phyloP scores from a whole-genome alignment of 2,329 filamentous ascomycete genomes.

The Pseudogymnoascus sp. region DNA sequence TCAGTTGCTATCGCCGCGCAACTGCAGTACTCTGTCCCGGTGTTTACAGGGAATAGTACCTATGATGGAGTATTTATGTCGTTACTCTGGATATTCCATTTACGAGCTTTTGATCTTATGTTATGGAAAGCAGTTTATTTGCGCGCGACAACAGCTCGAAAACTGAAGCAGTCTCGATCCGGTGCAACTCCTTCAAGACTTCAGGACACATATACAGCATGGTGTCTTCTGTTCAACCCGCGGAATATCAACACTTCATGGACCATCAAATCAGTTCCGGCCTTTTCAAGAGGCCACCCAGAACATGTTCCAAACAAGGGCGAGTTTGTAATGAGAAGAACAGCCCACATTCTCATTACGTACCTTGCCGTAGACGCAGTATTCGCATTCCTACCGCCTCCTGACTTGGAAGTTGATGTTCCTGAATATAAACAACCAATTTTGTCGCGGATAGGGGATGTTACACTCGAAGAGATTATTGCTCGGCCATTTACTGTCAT shows the following conservation, averaged over 20 bases:
- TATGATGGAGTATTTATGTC: conserved; percentile 2
- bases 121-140: background rate
- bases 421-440: background rate
- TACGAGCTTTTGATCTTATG: background rate
- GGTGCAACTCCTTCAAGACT: background rate
- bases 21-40: background rate
- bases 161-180: background rate
- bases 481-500: background rate
- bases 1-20: background rate
- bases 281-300: background rate
- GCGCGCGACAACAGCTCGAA: background rate
- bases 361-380: background rate
- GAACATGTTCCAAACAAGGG: background rate
- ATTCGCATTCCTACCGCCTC: background rate
- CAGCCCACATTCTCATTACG: background rate
- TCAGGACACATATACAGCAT: background rate
- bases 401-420: background rate
- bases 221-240: background rate
- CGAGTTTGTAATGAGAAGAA: background rate
- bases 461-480: background rate
- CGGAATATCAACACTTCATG: background rate
- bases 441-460: background rate
- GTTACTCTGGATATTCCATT: background rate
- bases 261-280: background rate
- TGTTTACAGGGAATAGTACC: background rate